These are phyloP conservation scores for Heimioporus sp. DNA, from an alignment of 768 basidiomycete species.

Conservation along the genomic window DNA sequence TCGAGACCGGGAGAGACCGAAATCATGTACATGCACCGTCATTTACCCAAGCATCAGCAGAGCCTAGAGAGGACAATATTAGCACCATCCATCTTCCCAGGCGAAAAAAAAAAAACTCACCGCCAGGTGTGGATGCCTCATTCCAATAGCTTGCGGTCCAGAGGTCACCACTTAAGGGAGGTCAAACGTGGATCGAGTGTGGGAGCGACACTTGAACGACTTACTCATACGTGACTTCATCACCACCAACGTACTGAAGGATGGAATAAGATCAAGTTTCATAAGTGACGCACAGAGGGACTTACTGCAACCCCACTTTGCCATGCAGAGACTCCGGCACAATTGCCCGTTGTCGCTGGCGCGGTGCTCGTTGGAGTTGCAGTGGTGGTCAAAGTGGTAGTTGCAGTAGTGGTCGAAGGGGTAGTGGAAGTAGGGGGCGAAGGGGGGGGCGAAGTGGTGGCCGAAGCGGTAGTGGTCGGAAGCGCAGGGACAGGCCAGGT, in stretches of 20 bases:
- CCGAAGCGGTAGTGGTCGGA: not conserved
- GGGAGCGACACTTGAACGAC: not conserved
- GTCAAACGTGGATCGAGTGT: not conserved
- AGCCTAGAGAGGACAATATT: not conserved
- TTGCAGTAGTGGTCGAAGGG: not conserved
- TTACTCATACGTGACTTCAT: not conserved
- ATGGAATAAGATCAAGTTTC: not conserved
- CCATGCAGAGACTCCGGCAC: not conserved
- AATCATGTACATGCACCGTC: not conserved
- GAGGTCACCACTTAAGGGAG: not conserved
- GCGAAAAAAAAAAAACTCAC: not conserved
- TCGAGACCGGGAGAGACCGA: too few species aligned
- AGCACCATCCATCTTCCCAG: not conserved
- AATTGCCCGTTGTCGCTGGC: not conserved
- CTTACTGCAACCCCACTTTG: not conserved
- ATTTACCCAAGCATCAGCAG: not conserved
- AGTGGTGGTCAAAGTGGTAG: not conserved
- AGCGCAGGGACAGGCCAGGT: not conserved
- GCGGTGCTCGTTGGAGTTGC: not conserved
- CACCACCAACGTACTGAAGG: not conserved
- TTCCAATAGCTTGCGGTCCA: constrained; percentile 8
- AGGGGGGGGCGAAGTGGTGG: not conserved
- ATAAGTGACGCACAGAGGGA: not conserved
- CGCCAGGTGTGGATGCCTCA: not conserved
- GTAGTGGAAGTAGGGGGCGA: not conserved